phyloP scores from a whole-genome alignment of 2,329 filamentous ascomycete species.

The Amauroascus verrucosus region DNA sequence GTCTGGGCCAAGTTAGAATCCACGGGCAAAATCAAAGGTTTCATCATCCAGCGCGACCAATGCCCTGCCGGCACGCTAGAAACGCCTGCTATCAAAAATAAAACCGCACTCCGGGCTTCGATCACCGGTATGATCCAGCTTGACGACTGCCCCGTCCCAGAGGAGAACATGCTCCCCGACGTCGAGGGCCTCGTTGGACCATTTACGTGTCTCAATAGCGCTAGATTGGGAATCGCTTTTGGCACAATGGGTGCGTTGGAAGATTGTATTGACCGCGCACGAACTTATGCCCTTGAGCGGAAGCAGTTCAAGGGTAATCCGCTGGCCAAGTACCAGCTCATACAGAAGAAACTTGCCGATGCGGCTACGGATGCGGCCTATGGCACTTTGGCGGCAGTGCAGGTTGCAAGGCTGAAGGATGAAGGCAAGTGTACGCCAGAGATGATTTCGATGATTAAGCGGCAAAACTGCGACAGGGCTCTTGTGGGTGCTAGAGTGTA shows the following conservation, averaged over 20 bases:
- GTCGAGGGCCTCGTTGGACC: conserved; percentile 80
- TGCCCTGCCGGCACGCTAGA: conserved; percentile 82
- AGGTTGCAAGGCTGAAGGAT: conserved; percentile 89
- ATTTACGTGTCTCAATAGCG: conserved; percentile 89
- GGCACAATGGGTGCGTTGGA: conserved; percentile 90
- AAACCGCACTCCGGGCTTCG: conserved; percentile 84
- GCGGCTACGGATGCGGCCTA: conserved; percentile 83
- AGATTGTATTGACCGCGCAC: conserved; percentile 71
- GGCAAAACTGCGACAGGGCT: conserved; percentile 92
- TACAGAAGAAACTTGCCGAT: conserved; percentile 96
- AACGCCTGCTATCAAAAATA: conserved; percentile 87
- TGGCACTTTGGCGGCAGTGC: conserved; percentile 77
- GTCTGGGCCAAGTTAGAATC: conserved; percentile 90
- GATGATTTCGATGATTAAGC: conserved; percentile 95
- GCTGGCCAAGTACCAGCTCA: conserved; percentile 86
- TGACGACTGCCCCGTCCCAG: conserved; percentile 77
- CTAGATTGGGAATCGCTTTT: conserved; percentile 85
- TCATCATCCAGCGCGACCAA: conserved; percentile 73
- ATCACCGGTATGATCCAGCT: conserved; percentile 98
- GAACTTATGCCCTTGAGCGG: conserved; percentile 80
- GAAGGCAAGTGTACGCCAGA: conserved; percentile 78
- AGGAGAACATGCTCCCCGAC: conserved; percentile 86
- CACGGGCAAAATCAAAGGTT: conserved; percentile 88
- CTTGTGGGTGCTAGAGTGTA: conserved; percentile 62
- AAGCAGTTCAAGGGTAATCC: conserved; percentile 96